Evolutionary conservation across 164 flowering plant genomes (phyloP), one percentile per base, ranked within the genome.

Genomic region (Sedum album): DNA sequence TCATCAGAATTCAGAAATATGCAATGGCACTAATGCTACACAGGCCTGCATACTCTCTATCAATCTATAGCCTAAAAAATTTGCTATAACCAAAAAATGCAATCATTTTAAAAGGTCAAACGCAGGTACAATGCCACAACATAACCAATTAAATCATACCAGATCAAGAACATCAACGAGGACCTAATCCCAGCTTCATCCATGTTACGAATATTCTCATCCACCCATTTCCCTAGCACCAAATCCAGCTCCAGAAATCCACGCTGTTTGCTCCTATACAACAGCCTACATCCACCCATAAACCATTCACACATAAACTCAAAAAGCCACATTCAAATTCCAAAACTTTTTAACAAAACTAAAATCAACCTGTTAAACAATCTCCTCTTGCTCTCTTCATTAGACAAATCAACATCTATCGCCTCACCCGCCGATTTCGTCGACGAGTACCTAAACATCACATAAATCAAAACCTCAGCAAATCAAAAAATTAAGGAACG

Each of bases 191-290:
- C 84, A 36, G 74, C 71, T 65, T 86, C 83, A 68, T 88, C 96
- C 91, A 90, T 75, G 38, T 87, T 73, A 28, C 68, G 71, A 36
- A 93, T 83, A 74, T 90, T 67, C 49, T 88, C 86, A 76, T 89
- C 93, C 72, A 90, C 96, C 93, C 93, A 93, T 46, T 83, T 88
- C 0, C 96, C 96, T 55, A 93, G 76, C 41, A 93, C 86, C 84
- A 93, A 80, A 81, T 90, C 98, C 81, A 90, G 77, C 73, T 93
- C 98, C 30, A 93, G 80, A 74, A 79, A 88, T 41, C 96, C 96
- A 18, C 96, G 72, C 66, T 41, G 46, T 14, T 41, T 41, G 46
- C 46, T 41, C 46, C 46, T 41, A 41, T 41, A 41, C 46, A 41
- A 14, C 46, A 41, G 15, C 46, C 46, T 41, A 35, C n/a, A 36